A percentile compares a stretch with the other conserved stretches of the same genome.
Evolutionary conservation across 2,329 filamentous ascomycete species (phyloP).

Genomic region (Gyromitra esculenta): DNA sequence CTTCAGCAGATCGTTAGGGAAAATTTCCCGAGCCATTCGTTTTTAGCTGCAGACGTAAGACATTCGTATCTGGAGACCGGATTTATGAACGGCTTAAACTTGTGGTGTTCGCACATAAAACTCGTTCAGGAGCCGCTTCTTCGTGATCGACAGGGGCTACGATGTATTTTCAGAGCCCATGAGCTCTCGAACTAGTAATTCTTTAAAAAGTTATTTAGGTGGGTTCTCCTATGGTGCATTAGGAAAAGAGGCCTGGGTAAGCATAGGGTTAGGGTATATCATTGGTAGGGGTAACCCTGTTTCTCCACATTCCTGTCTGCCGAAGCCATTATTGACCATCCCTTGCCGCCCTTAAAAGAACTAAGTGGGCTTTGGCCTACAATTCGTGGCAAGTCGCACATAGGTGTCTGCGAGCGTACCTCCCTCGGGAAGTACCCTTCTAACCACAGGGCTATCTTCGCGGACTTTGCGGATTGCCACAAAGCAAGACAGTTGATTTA

Average conservation of each 20-base stretch:
- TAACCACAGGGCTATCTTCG: constrained; percentile 5
- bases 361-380: constrained; percentile 27
- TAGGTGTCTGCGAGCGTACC: constrained; percentile 25
- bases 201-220: not conserved
- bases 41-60: constrained; percentile 44
- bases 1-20: constrained; percentile 40
- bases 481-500: constrained; percentile 36
- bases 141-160: constrained; percentile 19
- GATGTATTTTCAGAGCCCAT: not conserved
- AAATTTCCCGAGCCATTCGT: constrained; percentile 47
- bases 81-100: constrained; percentile 25
- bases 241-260: constrained; percentile 6
- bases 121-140: constrained; percentile 16
- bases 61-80: constrained; percentile 19
- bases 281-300: constrained; percentile 27
- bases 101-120: constrained; percentile 17
- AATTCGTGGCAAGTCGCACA: constrained; percentile 32
- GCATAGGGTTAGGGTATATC: constrained; percentile 41
- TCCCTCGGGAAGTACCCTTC: constrained; percentile 15
- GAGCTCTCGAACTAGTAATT: constrained; percentile 4
- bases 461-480: constrained; percentile 26
- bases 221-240: constrained; percentile 7
- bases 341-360: constrained; percentile 27
- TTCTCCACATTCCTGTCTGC: constrained; percentile 10
- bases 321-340: constrained; percentile 22